Evolutionary conservation across 169 alveolate species (phyloP), one percentile per base, ranked within the genome.

Genomic region (Eimeria maxima): DNA sequence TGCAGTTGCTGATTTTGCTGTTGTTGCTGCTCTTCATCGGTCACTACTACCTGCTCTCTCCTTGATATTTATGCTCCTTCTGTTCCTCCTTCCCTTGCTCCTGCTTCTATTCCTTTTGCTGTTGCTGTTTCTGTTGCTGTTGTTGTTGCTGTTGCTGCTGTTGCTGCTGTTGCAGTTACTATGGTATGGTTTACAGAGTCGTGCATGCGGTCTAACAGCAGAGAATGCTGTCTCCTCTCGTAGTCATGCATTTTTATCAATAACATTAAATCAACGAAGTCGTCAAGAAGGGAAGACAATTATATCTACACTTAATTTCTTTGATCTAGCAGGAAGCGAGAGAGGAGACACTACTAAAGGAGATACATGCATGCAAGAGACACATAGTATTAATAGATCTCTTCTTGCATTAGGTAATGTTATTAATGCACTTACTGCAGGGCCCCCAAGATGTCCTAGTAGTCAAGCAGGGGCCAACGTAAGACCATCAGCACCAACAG

Each of bases 281-380:
- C 4, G 63, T 18, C 2, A 38, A 74, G 81, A 73, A 8, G 83
- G 95, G 67, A n/a, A 50, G 4, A 22, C 33, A 44, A 91, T 55
- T 27, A 44, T 33, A 11, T 91, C 99, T 4, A 98, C 97, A 78
- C 95, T 99, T 45, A 98, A 98, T 96, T 92, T 99, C 96, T 99
- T 99, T 5, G 99, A 99, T 97, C 97, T 99, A 60, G 99, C 99
- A 8, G 99, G 99, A 24, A 98, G 99, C 95, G 99, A 99, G 95
- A 97, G 99, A 29, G 98, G 98, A 53, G 98, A 98, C 53, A 98
- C 99, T 55, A 97, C 98, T 20, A 98, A 98, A 29, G 89, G 67
- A 44, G 95, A 78, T 20, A 97, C 98, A 13, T 98, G 98, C 38
- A 98, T 98, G 29, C 98, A 98, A 95, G 99, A 99, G 96, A 99